Evolutionary conservation across 352 stramenopile genomes (phyloP).

Genomic region (Peronospora farinosa): DNA sequence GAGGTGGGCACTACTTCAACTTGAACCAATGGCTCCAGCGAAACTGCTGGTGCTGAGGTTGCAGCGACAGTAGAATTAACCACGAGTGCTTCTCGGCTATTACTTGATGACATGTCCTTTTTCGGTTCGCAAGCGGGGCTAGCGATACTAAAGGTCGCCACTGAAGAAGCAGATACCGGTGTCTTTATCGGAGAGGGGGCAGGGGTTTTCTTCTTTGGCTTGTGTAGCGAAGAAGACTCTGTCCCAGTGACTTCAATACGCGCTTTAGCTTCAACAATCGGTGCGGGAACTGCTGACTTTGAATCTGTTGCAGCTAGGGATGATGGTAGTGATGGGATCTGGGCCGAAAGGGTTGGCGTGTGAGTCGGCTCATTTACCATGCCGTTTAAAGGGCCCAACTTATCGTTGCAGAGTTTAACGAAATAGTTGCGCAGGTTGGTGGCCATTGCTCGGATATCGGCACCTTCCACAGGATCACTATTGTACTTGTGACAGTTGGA

Average conservation of each 20-base stretch:
- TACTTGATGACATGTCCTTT: constrained; percentile 7
- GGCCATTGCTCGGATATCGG: constrained; percentile 83
- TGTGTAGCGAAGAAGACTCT: constrained; percentile 15
- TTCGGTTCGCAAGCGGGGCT: constrained; percentile 12
- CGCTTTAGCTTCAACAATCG: constrained; percentile 9
- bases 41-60: constrained; percentile 1
- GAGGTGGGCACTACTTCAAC: constrained; percentile 8
- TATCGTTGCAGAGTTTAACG: constrained; percentile 63
- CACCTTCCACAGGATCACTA: constrained; percentile 77
- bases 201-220: constrained; percentile 30
- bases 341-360: constrained; percentile 12
- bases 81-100: constrained; percentile 8
- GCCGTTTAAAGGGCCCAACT: constrained; percentile 39
- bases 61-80: not conserved
- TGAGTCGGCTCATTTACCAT: constrained; percentile 19
- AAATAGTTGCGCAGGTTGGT: constrained; percentile 78
- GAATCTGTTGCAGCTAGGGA: constrained; percentile 11
- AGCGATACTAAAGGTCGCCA: constrained; percentile 3
- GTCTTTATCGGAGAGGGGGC: constrained; percentile 22
- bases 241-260: constrained; percentile 4
- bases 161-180: constrained; percentile 6
- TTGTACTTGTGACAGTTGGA: constrained; percentile 88
- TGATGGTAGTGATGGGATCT: constrained; percentile 1
- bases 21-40: constrained; percentile 7
- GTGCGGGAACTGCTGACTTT: constrained; percentile 11